phyloP scores from a whole-genome alignment of 1,139 yeast species.

The Taphrina flavorubra region DNA sequence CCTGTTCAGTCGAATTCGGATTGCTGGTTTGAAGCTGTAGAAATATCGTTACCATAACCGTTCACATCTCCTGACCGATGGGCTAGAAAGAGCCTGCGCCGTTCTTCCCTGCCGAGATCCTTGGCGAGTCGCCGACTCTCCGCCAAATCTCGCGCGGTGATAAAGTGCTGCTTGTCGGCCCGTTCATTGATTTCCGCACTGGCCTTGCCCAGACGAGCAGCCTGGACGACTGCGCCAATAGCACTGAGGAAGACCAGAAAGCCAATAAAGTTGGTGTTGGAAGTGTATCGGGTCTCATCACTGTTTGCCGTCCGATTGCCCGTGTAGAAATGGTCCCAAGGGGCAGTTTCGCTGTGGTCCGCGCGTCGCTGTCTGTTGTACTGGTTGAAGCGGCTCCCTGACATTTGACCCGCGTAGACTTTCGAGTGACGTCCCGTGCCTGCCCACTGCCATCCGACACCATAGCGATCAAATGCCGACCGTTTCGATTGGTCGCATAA shows the following conservation, averaged over 20 bases:
- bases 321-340: conserved; percentile 36
- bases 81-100: conserved; percentile 30
- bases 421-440: conserved; percentile 21
- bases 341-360: conserved; percentile 35
- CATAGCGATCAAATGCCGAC: conserved; percentile 55
- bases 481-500: conserved; percentile 63
- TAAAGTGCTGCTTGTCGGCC: conserved; percentile 27
- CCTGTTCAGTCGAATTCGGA: conserved; percentile 1
- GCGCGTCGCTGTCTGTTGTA: conserved; percentile 32
- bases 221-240: conserved; percentile 38
- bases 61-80: conserved; percentile 30
- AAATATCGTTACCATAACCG: conserved; percentile 10
- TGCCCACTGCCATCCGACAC: conserved; percentile 46
- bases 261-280: conserved; percentile 37
- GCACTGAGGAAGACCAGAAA: conserved; percentile 37
- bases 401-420: conserved; percentile 33
- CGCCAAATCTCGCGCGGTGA: conserved; percentile 36
- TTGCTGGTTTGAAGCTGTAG: background rate
- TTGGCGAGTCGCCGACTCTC: conserved; percentile 36
- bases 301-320: conserved; percentile 1
- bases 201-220: conserved; percentile 35
- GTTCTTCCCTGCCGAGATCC: conserved; percentile 35
- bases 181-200: conserved; percentile 40
- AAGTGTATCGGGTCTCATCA: conserved; percentile 29
- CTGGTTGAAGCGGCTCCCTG: conserved; percentile 28